phyloP scores from a whole-genome alignment of 2,329 filamentous ascomycete genomes.

The Phyllosticta citrichinensis region DNA sequence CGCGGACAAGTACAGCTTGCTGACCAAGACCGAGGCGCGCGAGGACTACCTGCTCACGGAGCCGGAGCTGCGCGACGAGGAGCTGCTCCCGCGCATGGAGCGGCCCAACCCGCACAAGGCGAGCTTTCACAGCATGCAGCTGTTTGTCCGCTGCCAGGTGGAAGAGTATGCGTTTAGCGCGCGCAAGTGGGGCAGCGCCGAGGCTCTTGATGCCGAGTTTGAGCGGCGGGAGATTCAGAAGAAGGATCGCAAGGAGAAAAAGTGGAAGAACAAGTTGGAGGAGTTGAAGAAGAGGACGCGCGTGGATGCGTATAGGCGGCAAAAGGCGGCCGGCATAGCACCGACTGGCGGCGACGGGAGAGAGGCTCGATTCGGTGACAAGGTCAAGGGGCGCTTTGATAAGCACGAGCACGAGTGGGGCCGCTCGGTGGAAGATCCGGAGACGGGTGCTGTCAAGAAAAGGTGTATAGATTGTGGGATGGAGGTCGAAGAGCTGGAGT shows the following conservation, averaged over 20 bases:
- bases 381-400: slow-evolving; percentile 49
- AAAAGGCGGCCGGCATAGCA: slow-evolving; percentile 30
- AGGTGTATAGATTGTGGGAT: slow-evolving; percentile 57
- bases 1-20: slow-evolving; percentile 85
- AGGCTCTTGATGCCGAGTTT: slow-evolving; percentile 81
- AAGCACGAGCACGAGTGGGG: slow-evolving; percentile 88
- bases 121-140: slow-evolving; percentile 98
- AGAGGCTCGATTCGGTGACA: slow-evolving; percentile 59
- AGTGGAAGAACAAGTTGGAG: slow-evolving; percentile 79
- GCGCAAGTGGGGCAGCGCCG: slow-evolving; percentile 82
- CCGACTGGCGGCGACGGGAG: slow-evolving; percentile 51
- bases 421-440: slow-evolving; percentile 45
- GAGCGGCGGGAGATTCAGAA: slow-evolving; percentile 67
- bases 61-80: slow-evolving; percentile 79
- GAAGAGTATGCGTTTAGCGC: slow-evolving; percentile 80
- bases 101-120: slow-evolving; percentile 91
- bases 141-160: slow-evolving; percentile 87
- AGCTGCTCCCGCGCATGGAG: slow-evolving; percentile 76
- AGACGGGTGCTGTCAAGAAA: slow-evolving; percentile 69
- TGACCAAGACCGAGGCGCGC: slow-evolving; percentile 93
- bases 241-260: slow-evolving; percentile 77
- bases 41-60: slow-evolving; percentile 95
- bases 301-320: slow-evolving; percentile 74
- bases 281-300: slow-evolving; percentile 90
- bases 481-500: slow-evolving; percentile 57